Conservation (phyloP, 176 grass and related monocot species). For the Cymbopogon citratus region DNA sequence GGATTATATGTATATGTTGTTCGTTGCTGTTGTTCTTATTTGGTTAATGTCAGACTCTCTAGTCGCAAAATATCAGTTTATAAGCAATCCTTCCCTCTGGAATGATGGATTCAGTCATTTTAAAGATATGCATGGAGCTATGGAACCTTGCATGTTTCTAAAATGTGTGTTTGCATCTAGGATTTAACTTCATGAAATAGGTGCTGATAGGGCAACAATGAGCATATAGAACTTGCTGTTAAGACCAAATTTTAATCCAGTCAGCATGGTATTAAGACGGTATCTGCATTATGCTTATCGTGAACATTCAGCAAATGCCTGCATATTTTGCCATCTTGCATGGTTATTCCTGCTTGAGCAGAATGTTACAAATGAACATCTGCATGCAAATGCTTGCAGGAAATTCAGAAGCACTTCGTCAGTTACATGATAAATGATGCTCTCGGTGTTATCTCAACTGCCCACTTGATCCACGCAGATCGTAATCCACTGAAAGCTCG, state of each 20-base stretch:
- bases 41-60: not conserved
- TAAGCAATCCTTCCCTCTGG: not conserved
- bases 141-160: conserved; percentile 5
- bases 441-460: conserved; percentile 66
- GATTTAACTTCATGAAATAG: conserved; percentile 4
- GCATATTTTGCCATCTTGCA: not conserved
- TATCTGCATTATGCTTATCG: not conserved
- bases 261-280: not conserved
- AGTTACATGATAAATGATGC: conserved; percentile 85
- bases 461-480: conserved; percentile 78
- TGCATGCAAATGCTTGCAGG: conserved; percentile 46
- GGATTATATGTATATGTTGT: not conserved
- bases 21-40: not conserved
- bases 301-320: not conserved
- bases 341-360: not conserved
- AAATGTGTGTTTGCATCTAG: not conserved
- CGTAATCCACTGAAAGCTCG: conserved; percentile 64
- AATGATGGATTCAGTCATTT: not conserved
- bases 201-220: not conserved
- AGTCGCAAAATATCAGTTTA: conserved; percentile 10
- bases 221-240: not conserved
- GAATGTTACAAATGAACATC: conserved; percentile 5
- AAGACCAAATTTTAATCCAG: not conserved
- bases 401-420: conserved; percentile 92
- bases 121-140: not conserved